These are phyloP conservation scores for Clathrus columnatus DNA, from an alignment of 768 basidiomycete species.

Conservation along the genomic window DNA sequence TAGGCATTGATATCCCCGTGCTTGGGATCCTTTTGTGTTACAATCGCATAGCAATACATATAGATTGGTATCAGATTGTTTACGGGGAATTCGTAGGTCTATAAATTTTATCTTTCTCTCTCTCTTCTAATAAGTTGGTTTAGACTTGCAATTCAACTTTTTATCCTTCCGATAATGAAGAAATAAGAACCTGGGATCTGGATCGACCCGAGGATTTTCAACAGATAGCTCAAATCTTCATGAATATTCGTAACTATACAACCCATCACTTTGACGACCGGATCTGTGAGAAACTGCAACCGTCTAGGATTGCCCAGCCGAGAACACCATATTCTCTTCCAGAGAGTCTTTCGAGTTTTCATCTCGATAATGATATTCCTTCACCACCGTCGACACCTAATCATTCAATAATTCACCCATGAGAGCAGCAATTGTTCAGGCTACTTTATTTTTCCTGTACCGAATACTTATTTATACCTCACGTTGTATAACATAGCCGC, in stretches of 20 bases:
- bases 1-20: conserved; percentile 1
- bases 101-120: not conserved
- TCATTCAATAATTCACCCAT: not conserved
- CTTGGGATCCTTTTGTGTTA: not conserved
- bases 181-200: conserved; percentile 2
- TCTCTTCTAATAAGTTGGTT: not conserved
- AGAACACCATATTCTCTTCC: not conserved
- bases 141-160: conserved; percentile 4
- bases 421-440: not conserved
- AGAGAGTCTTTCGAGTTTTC: not conserved
- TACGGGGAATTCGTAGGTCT: not conserved
- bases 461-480: too few relatives aligned
- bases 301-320: not conserved
- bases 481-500: too few relatives aligned
- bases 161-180: not conserved
- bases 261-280: not conserved
- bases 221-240: not conserved
- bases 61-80: conserved; percentile 8
- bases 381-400: conserved; percentile 8
- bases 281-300: not conserved
- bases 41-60: conserved; percentile 2
- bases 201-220: not conserved
- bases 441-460: too few relatives aligned
- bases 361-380: not conserved
- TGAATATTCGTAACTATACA: conserved; percentile 1